Evolutionary conservation across 257 asterid species (phyloP), one percentile per base, ranked within the genome.

Genomic region (Jacaranda copaia): DNA sequence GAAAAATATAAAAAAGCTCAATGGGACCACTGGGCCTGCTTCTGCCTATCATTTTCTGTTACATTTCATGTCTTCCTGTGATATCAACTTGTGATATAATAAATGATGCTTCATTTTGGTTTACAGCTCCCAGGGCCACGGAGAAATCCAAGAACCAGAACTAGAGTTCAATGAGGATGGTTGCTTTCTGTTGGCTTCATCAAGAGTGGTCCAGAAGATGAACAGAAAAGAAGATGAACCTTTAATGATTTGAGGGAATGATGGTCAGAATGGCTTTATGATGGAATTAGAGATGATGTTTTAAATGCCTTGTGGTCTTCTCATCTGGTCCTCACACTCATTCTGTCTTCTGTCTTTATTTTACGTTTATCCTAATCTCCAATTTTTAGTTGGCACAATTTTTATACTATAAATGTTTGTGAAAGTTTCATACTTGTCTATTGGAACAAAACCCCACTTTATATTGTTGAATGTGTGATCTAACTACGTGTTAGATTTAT

Each of bases 111-210:
- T 60, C 11, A 13, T 73, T 73, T 19, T 81, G 38, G 57, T 65
- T 71, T 69, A 71, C 88, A 85, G 94, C 92, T 74, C 94, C 94
- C 3, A 79, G 90, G 85, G 83, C 88, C 0, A 68, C 77, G 81
- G 94, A 87, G 81, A 89, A 84, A 83, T 77, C 86, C 83, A 87
- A 84, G 87, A 86, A 82, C 83, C 78, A 78, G 81, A 86, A 64
- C 81, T 89, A 81, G 86, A 76, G 45, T 19, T 68, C 38, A 9
- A 53, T 12, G 12, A 56, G 75, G 73, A 57, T 2, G 8, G 42
- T 49, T 74, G 84, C 68, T 73, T 70, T 75, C 77, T 71, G 74
- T 72, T 63, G 43, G 83, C 60, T 38, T 35, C 7, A 72, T 59
- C 62, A 8, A 36, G 72, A 58, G 75, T 76, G 55, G 53, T 55